phyloP scores from a whole-genome alignment of 2,329 filamentous ascomycete genomes.

The Tympanopsis confertula region DNA sequence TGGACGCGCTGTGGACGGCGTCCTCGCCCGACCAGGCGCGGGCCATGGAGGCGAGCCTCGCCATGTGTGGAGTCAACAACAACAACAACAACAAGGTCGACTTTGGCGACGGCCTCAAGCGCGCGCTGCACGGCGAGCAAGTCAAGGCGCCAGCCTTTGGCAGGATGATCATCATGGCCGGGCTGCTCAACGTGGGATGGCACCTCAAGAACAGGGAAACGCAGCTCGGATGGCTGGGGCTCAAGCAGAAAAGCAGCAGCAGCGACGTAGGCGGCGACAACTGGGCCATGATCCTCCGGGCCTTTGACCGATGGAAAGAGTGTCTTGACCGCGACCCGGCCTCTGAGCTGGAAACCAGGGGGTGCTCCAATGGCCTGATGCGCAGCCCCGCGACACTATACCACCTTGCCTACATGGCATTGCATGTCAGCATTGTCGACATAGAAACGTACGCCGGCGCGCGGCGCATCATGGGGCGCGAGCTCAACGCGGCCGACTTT shows the following conservation, averaged over 20 bases:
- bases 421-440: slow-evolving; percentile 80
- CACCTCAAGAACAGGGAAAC: slow-evolving; percentile 80
- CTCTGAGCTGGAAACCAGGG: slow-evolving; percentile 30
- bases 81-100: too few relatives aligned
- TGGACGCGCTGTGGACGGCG: slow-evolving; percentile 77
- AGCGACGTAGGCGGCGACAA: slow-evolving; percentile 71
- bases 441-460: slow-evolving; percentile 82
- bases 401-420: slow-evolving; percentile 77
- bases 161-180: slow-evolving; percentile 80
- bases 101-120: slow-evolving; percentile 76
- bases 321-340: slow-evolving; percentile 66
- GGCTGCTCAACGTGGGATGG: slow-evolving; percentile 82
- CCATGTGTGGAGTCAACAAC: slow-evolving; percentile 70
- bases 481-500: slow-evolving; percentile 67
- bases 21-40: slow-evolving; percentile 67
- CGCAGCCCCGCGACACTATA: slow-evolving; percentile 73
- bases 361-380: slow-evolving; percentile 50
- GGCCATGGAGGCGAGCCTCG: slow-evolving; percentile 63
- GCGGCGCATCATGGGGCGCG: slow-evolving; percentile 63
- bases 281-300: slow-evolving; percentile 63
- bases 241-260: slow-evolving; percentile 52
- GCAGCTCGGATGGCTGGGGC: slow-evolving; percentile 68
- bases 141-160: slow-evolving; percentile 82
- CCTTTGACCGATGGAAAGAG: slow-evolving; percentile 78
- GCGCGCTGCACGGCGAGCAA: slow-evolving; percentile 67